Evolutionary conservation across 2,329 filamentous ascomycete species (phyloP).

Genomic region (Colletotrichum camelliae): DNA sequence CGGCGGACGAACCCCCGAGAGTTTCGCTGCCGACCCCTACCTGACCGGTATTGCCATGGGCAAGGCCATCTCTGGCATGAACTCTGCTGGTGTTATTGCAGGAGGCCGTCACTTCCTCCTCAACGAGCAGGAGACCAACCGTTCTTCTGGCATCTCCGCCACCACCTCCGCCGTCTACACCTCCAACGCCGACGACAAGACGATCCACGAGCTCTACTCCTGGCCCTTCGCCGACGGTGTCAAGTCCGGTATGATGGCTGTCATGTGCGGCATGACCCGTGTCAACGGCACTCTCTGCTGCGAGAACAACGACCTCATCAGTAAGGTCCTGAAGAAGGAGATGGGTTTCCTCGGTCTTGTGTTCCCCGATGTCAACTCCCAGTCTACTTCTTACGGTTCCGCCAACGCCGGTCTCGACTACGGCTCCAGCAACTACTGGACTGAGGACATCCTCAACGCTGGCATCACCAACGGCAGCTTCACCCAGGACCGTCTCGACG

Average conservation of each 20-base stretch:
- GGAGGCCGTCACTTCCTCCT: slow-evolving; percentile 66
- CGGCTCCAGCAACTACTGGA: slow-evolving; percentile 56
- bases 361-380: slow-evolving; percentile 48
- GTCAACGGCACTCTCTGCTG: slow-evolving; percentile 39
- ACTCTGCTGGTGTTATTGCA: slow-evolving; percentile 61
- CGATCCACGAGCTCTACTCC: slow-evolving; percentile 40
- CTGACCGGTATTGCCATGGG: slow-evolving; percentile 60
- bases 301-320: neutral
- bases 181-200: slow-evolving; percentile 47
- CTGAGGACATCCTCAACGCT: slow-evolving; percentile 52
- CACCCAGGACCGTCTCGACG: slow-evolving; percentile 57
- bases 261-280: slow-evolving; percentile 63
- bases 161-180: slow-evolving; percentile 58
- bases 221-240: slow-evolving; percentile 44
- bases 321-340: neutral
- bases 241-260: slow-evolving; percentile 64
- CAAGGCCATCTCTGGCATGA: slow-evolving; percentile 58
- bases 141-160: slow-evolving; percentile 57
- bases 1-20: slow-evolving; percentile 65
- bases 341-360: slow-evolving; percentile 6
- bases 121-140: slow-evolving; percentile 65
- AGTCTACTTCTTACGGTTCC: slow-evolving; percentile 54
- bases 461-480: slow-evolving; percentile 62
- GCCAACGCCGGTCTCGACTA: slow-evolving; percentile 60
- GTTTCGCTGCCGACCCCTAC: slow-evolving; percentile 63